phyloP scores from a whole-genome alignment of 2,329 filamentous ascomycete genomes.

The Metarhizium sp. region DNA sequence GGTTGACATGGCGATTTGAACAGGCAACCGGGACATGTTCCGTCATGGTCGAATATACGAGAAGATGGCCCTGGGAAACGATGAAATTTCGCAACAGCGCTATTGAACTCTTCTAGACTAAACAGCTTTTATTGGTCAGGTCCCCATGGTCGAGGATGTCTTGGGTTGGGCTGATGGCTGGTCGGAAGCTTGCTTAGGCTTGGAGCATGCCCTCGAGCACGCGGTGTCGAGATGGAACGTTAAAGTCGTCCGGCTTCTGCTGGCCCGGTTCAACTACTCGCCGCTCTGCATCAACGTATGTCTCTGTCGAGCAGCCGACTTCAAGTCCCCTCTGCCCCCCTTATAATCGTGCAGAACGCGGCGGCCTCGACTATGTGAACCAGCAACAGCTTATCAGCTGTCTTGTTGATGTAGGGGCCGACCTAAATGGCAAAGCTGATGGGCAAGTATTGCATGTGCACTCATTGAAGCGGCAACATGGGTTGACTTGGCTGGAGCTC shows the following conservation, averaged over 20 bases:
- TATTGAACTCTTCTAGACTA: conserved; percentile 3
- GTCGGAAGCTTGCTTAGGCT: conserved; percentile 2
- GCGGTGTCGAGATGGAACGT: conserved; percentile 10
- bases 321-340: background rate
- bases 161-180: conserved; percentile 11
- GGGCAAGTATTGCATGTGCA: background rate
- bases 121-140: conserved; percentile 9
- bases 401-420: conserved; percentile 13
- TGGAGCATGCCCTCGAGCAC: conserved; percentile 4
- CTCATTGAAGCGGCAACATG: conserved; percentile 4
- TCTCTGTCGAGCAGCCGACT: conserved; percentile 1
- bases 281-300: background rate
- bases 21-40: conserved; percentile 4
- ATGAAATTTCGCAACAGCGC: background rate
- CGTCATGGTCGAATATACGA: conserved; percentile 1
- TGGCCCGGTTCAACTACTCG: conserved; percentile 3
- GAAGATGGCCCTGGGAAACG: background rate
- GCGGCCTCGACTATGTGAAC: conserved; percentile 8
- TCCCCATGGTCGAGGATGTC: conserved; percentile 9
- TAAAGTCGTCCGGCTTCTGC: conserved; percentile 5
- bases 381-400: conserved; percentile 11
- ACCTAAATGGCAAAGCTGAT: conserved; percentile 7
- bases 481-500: conserved; percentile 8
- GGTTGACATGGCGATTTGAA: background rate
- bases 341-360: background rate